Evolutionary conservation across 2,329 filamentous ascomycete genomes (phyloP).

Genomic region (Ophiostoma montium): DNA sequence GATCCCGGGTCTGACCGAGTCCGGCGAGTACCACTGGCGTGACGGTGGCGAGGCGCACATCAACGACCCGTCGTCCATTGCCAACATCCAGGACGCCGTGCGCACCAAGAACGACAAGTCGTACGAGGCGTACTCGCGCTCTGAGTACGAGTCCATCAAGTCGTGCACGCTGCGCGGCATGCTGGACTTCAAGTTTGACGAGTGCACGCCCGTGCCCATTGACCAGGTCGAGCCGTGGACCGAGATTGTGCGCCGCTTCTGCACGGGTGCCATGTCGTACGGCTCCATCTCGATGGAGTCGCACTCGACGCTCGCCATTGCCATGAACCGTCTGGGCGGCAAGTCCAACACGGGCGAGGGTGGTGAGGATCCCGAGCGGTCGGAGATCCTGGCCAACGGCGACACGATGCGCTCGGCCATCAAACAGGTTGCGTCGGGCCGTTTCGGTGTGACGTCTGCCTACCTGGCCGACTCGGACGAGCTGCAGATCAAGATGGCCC

Average conservation of each 20-base stretch:
- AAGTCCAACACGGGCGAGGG: slow-evolving; percentile 98
- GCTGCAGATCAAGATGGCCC: slow-evolving; percentile 98
- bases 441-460: slow-evolving; percentile 89
- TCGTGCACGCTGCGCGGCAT: slow-evolving; percentile 87
- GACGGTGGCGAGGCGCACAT: slow-evolving; percentile 91
- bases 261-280: slow-evolving; percentile 96
- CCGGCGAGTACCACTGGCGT: slow-evolving; percentile 96
- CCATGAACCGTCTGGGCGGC: slow-evolving; percentile 91
- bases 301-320: slow-evolving; percentile 86
- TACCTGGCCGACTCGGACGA: slow-evolving; percentile 93
- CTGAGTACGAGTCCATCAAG: slow-evolving; percentile 94
- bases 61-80: slow-evolving; percentile 88
- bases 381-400: slow-evolving; percentile 72
- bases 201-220: slow-evolving; percentile 70
- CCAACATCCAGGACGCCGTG: slow-evolving; percentile 93
- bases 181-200: slow-evolving; percentile 91
- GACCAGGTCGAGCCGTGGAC: slow-evolving; percentile 98
- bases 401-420: slow-evolving; percentile 96
- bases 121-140: slow-evolving; percentile 87
- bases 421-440: slow-evolving; percentile 91
- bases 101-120: slow-evolving; percentile 97
- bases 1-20: slow-evolving; percentile 72
- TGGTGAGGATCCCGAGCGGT: slow-evolving; percentile 89
- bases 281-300: slow-evolving; percentile 98
- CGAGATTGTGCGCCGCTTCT: slow-evolving; percentile 90